Percentiles rank a stretch among this genome's conserved stretches.
Conservation (phyloP, 2,329 filamentous ascomycete genomes). For the Pseudogymnoascus sp. region DNA sequence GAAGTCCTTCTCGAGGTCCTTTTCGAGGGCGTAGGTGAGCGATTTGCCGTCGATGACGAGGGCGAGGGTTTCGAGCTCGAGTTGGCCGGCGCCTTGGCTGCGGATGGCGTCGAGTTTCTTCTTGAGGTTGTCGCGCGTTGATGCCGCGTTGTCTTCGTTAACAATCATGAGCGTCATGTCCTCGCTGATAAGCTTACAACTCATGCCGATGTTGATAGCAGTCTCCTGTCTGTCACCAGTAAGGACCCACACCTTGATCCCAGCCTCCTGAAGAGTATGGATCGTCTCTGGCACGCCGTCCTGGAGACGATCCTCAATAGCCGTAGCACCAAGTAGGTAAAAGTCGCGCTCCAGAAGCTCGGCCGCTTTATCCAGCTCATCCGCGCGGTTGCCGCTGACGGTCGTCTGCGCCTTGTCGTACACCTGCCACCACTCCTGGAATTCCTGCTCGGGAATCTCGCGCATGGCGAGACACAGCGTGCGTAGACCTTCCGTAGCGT, state of each 20-base stretch:
- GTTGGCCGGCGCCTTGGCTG: conserved; percentile 68
- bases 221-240: conserved; percentile 97
- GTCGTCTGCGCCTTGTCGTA: conserved; percentile 86
- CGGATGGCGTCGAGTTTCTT: conserved; percentile 91
- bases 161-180: conserved; percentile 97
- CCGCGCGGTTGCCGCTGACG: conserved; percentile 82
- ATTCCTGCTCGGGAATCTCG: conserved; percentile 85
- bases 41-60: conserved; percentile 95
- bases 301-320: conserved; percentile 93
- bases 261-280: conserved; percentile 89
- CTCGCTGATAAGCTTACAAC: conserved; percentile 94
- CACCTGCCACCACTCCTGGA: conserved; percentile 75
- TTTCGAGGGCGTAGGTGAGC: conserved; percentile 85
- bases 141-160: conserved; percentile 76
- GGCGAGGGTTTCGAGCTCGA: conserved; percentile 80
- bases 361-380: conserved; percentile 93
- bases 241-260: conserved; percentile 97
- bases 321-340: conserved; percentile 84
- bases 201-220: conserved; percentile 99
- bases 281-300: conserved; percentile 98
- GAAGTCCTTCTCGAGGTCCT: conserved; percentile 88
- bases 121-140: conserved; percentile 78
- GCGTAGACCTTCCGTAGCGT: conserved; percentile 89
- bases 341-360: conserved; percentile 93
- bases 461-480: conserved; percentile 93